These are phyloP conservation scores for Trichoderma virens DNA, from an alignment of 495 filamentous ascomycete species.

Conservation along the genomic window DNA sequence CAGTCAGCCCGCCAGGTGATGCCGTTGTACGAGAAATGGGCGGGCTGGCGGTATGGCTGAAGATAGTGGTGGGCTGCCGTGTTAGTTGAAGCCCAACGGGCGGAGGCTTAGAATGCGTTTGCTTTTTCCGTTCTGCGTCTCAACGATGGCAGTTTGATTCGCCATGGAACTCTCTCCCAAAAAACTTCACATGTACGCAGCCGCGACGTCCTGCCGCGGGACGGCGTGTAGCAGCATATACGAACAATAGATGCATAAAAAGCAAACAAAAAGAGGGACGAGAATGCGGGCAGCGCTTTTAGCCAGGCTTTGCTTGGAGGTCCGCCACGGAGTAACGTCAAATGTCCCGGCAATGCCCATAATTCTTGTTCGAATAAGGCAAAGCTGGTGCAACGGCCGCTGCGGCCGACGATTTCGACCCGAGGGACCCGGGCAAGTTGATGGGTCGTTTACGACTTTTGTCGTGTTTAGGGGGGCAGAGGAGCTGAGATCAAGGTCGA, in stretches of 20 bases:
- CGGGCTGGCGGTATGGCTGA: not conserved
- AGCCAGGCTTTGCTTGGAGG: not conserved
- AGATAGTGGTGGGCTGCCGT: not conserved
- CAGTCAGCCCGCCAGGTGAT: slow-evolving; percentile 1
- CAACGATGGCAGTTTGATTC: no score
- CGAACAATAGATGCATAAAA: not conserved
- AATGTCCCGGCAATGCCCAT: not conserved
- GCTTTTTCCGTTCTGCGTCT: not conserved
- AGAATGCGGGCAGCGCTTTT: not conserved
- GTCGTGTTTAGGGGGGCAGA: not conserved
- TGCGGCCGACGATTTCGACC: slow-evolving; percentile 1
- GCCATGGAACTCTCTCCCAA: no score
- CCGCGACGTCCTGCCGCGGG: not conserved
- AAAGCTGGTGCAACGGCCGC: not conserved
- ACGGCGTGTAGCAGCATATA: not conserved
- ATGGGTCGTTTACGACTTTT: not conserved
- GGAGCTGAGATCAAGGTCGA: not conserved
- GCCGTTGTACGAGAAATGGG: slow-evolving; percentile 1
- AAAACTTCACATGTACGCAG: not conserved
- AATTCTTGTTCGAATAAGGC: not conserved
- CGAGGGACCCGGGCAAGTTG: not conserved
- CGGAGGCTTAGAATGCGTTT: not conserved
- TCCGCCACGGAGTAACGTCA: not conserved
- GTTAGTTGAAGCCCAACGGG: not conserved
- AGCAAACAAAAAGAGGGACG: not conserved